Conservation (phyloP, 495 filamentous ascomycete species). For the Talaromyces stipitatus region DNA sequence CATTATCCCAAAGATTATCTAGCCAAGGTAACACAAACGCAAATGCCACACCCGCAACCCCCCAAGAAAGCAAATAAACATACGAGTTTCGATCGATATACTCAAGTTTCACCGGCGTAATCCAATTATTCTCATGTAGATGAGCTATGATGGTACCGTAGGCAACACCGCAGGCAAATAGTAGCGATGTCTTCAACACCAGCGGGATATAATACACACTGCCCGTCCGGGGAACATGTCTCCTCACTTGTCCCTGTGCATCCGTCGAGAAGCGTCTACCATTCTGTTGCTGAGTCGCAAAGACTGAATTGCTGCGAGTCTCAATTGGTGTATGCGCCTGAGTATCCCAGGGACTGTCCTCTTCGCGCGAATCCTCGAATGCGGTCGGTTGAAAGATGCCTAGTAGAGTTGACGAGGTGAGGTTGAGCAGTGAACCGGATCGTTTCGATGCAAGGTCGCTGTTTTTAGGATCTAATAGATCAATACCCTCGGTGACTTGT, state of each 20-base stretch:
- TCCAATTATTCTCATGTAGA: conserved; percentile 60
- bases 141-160: conserved; percentile 85
- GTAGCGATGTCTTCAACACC: conserved; percentile 47
- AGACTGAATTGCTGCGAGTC: neutral
- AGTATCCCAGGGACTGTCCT: conserved; percentile 59
- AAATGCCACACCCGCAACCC: conserved; percentile 62
- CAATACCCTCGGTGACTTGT: conserved; percentile 12
- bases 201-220: conserved; percentile 20
- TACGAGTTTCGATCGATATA: conserved; percentile 53
- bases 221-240: neutral
- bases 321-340: conserved; percentile 55
- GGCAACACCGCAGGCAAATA: conserved; percentile 75
- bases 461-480: conserved; percentile 21
- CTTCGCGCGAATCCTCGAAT: conserved; percentile 43
- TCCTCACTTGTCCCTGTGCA: neutral
- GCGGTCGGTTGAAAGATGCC: conserved; percentile 79
- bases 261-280: neutral
- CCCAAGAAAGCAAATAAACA: conserved; percentile 75
- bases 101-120: conserved; percentile 56
- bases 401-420: conserved; percentile 80
- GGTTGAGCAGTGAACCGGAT: conserved; percentile 72
- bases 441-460: conserved; percentile 38
- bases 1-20: conserved; percentile 55
- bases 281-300: neutral
- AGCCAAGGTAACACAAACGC: conserved; percentile 81